Evolutionary conservation across 2,329 filamentous ascomycete species (phyloP).

Genomic region (Didymella arachidicola): DNA sequence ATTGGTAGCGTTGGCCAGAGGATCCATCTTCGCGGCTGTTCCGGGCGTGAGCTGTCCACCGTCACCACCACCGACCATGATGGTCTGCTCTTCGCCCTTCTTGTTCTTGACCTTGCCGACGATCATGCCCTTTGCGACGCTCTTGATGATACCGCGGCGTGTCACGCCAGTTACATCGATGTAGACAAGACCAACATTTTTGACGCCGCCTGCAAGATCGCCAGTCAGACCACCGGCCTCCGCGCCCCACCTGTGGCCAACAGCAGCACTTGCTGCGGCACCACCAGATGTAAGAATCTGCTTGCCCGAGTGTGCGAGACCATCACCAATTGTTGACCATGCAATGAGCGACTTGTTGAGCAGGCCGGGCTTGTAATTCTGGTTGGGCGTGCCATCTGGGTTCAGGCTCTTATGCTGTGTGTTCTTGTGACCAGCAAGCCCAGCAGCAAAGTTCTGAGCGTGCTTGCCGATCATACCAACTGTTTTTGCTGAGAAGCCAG

Average conservation of each 20-base stretch:
- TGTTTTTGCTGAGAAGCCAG: slow-evolving; percentile 81
- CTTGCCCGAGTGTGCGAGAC: slow-evolving; percentile 85
- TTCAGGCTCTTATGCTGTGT: slow-evolving; percentile 68
- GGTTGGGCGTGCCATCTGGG: slow-evolving; percentile 70
- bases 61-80: slow-evolving; percentile 75
- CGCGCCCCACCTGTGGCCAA: slow-evolving; percentile 85
- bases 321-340: slow-evolving; percentile 92
- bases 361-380: slow-evolving; percentile 83
- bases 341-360: slow-evolving; percentile 97
- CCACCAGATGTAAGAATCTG: slow-evolving; percentile 78
- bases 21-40: slow-evolving; percentile 50
- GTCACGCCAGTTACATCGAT: slow-evolving; percentile 96
- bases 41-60: slow-evolving; percentile 55
- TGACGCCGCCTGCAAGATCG: slow-evolving; percentile 82
- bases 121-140: slow-evolving; percentile 93
- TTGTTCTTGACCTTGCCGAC: slow-evolving; percentile 80
- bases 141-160: slow-evolving; percentile 87
- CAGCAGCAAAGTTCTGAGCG: slow-evolving; percentile 89
- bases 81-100: slow-evolving; percentile 68
- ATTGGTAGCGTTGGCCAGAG: slow-evolving; percentile 38
- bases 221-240: slow-evolving; percentile 83
- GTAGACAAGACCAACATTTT: slow-evolving; percentile 96
- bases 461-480: slow-evolving; percentile 83
- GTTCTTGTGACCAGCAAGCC: slow-evolving; percentile 69
- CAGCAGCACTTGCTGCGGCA: slow-evolving; percentile 81